Conservation (phyloP, 139 green algal species). For the Picochlorum sp. region DNA sequence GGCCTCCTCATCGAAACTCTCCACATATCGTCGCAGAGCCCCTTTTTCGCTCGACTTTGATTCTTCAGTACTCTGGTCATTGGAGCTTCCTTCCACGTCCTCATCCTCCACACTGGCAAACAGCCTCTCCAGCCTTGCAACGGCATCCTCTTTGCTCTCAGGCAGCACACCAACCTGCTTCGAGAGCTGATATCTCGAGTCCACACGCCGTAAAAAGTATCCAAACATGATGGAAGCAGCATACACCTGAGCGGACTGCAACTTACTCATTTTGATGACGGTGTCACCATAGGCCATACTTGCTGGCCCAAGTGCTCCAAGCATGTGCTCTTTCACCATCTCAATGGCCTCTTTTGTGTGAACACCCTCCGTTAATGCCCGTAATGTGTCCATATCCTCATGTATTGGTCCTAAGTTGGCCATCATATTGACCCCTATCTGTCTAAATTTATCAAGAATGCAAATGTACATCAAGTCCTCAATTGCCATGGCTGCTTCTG, state of each 20-base stretch:
- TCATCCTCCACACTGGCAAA: slow-evolving; percentile 49
- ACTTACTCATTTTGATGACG: slow-evolving; percentile 86
- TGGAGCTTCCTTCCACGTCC: slow-evolving; percentile 23
- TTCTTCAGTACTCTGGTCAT: slow-evolving; percentile 2
- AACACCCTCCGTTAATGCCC: slow-evolving; percentile 59
- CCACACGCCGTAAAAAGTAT: slow-evolving; percentile 91
- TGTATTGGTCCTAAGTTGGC: slow-evolving; percentile 45
- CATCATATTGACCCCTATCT: slow-evolving; percentile 77
- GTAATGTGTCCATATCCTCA: slow-evolving; percentile 18
- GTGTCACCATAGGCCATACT: slow-evolving; percentile 58
- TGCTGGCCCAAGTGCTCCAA: slow-evolving; percentile 68
- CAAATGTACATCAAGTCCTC: slow-evolving; percentile 95
- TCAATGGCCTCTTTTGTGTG: slow-evolving; percentile 90
- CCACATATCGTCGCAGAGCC: slow-evolving; percentile 67
- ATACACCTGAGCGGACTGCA: slow-evolving; percentile 94
- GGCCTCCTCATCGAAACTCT: slow-evolving; percentile 77
- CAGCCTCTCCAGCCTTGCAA: slow-evolving; percentile 66
- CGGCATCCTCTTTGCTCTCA: slow-evolving; percentile 56
- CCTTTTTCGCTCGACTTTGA: slow-evolving; percentile 23
- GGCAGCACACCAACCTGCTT: slow-evolving; percentile 60
- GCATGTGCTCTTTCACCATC: slow-evolving; percentile 87
- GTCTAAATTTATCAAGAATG: slow-evolving; percentile 88
- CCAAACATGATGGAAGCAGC: slow-evolving; percentile 95
- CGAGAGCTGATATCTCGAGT: slow-evolving; percentile 93
- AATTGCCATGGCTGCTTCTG: slow-evolving; percentile 63